phyloP scores from a whole-genome alignment of 352 stramenopile species.

The Phytophthora pseudosyringae region DNA sequence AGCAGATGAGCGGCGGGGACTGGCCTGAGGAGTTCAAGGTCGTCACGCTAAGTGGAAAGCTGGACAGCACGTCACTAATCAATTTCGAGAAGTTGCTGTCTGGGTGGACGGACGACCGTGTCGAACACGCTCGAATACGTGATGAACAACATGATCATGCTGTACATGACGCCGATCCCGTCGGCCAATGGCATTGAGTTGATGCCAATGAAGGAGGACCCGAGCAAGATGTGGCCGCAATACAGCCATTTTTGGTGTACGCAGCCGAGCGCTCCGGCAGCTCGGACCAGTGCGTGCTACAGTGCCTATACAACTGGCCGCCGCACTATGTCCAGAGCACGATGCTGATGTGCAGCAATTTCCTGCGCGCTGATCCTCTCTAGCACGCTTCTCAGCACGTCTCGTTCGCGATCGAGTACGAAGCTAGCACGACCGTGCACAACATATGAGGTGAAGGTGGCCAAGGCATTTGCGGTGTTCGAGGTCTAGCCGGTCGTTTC shows the following conservation, averaged over 20 bases:
- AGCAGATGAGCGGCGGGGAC: neutral
- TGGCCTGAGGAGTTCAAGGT: constrained; percentile 17
- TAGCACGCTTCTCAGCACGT: neutral
- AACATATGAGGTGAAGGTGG: neutral
- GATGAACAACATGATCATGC: constrained; percentile 18
- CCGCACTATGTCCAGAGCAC: no score
- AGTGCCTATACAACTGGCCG: no score
- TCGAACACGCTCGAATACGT: constrained; percentile 10
- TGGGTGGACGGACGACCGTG: neutral
- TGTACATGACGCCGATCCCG: constrained; percentile 5
- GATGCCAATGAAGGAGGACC: constrained; percentile 1
- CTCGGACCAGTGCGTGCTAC: no score
- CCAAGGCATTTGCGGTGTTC: neutral
- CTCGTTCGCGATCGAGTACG: constrained; percentile 3
- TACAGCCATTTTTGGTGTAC: neutral
- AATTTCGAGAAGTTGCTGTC: constrained; percentile 19
- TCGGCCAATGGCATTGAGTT: constrained; percentile 1
- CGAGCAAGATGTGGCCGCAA: constrained; percentile 7
- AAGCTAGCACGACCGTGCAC: neutral
- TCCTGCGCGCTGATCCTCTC: neutral
- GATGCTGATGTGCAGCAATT: constrained; percentile 2
- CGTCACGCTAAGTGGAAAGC: constrained; percentile 3
- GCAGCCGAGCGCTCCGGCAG: no score
- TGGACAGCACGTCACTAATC: neutral
- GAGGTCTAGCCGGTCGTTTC: no score